Percentiles rank a stretch among this genome's conserved stretches.
Evolutionary conservation across 2,329 filamentous ascomycete genomes (phyloP).

Genomic region (Aureobasidium sp.): DNA sequence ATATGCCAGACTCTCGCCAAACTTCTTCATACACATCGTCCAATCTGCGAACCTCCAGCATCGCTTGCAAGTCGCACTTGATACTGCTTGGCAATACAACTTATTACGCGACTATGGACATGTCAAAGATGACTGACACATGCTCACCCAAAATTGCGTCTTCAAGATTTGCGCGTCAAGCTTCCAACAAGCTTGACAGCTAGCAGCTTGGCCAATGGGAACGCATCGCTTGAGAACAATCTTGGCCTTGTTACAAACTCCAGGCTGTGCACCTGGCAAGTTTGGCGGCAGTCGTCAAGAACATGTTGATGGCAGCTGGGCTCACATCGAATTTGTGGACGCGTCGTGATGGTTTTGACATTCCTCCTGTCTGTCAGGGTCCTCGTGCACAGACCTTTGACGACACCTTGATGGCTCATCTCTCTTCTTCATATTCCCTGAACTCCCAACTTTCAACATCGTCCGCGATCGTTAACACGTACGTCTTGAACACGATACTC

Average conservation of each 20-base stretch:
- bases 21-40: neutral
- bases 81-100: neutral
- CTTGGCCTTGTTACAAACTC: neutral
- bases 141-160: neutral
- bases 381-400: neutral
- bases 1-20: conserved; percentile 9
- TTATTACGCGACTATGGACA: neutral
- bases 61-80: neutral
- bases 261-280: no score
- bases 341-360: no score
- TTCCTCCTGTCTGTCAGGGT: no score
- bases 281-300: neutral
- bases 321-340: no score
- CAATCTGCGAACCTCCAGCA: no score
- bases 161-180: neutral
- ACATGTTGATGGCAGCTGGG: neutral
- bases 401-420: neutral
- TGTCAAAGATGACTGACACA: neutral
- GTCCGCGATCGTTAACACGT: conserved; percentile 69
- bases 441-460: conserved; percentile 64
- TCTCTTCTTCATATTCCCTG: neutral
- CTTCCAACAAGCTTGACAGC: conserved; percentile 6
- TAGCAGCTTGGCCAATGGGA: neutral
- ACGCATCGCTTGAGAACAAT: neutral
- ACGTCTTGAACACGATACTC: conserved; percentile 43